Conservation (phyloP, 164 flowering plant species). For the Tetracentron sinense region DNA sequence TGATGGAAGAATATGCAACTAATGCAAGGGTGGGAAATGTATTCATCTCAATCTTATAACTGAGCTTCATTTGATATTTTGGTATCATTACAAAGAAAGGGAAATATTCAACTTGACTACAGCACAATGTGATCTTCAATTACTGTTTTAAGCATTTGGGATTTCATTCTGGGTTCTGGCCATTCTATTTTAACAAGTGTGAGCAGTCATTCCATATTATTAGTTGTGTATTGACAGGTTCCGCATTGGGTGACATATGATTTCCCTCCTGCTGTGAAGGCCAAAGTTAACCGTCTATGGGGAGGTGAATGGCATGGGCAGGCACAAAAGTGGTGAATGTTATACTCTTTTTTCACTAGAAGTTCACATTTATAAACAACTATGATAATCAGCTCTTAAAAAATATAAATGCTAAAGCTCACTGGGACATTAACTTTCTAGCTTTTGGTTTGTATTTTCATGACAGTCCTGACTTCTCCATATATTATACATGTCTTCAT, state of each 20-base stretch:
- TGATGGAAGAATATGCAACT: neutral
- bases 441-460: too few relatives aligned
- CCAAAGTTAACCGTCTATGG: slow-evolving; percentile 94
- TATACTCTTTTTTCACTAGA: slow-evolving; percentile 1
- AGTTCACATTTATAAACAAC: too few relatives aligned
- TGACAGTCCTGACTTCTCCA: too few relatives aligned
- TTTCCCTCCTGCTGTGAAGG: slow-evolving; percentile 90
- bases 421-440: too few relatives aligned
- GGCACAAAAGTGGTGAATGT: slow-evolving; percentile 82
- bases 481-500: too few relatives aligned
- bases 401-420: too few relatives aligned
- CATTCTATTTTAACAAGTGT: neutral
- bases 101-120: neutral
- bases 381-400: too few relatives aligned
- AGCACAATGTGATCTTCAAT: neutral
- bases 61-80: too few relatives aligned
- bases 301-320: slow-evolving; percentile 99
- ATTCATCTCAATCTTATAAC: too few relatives aligned
- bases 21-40: neutral
- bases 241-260: slow-evolving; percentile 87
- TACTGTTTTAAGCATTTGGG: neutral
- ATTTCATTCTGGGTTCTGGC: neutral
- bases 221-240: slow-evolving; percentile 45
- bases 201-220: too few relatives aligned
- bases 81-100: neutral